These are phyloP conservation scores for Cardamine chenopodiifolia DNA, from an alignment of 345 rosid genomes.

Conservation along the genomic window DNA sequence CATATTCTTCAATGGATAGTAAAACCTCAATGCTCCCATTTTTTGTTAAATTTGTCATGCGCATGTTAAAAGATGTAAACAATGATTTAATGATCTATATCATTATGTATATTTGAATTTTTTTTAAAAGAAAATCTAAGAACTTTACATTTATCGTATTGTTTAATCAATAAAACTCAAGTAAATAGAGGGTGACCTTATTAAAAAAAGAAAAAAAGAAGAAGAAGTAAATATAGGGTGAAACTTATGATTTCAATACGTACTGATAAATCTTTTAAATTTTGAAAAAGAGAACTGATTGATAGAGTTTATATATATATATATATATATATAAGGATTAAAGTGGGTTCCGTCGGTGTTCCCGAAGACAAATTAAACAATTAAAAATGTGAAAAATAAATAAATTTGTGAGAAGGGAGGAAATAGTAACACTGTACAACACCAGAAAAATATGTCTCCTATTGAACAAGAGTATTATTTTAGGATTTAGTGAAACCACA, in stretches of 20 bases:
- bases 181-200: background rate
- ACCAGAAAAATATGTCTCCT: no score
- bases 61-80: background rate
- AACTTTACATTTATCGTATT: background rate
- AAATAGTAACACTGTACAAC: background rate
- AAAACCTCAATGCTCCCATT: background rate
- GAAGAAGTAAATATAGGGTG: background rate
- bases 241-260: background rate
- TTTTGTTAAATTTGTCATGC: background rate
- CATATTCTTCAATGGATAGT: background rate
- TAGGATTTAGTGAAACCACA: background rate
- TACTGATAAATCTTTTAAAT: no score
- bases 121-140: background rate
- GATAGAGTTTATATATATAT: no score
- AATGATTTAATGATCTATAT: background rate
- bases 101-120: background rate
- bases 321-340: background rate
- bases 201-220: no score
- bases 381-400: background rate
- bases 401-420: background rate
- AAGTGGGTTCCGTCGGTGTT: slow-evolving; percentile 40
- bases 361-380: slow-evolving; percentile 1
- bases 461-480: no score
- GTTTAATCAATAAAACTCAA: background rate
- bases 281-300: background rate